Conservation (phyloP, 2,329 filamentous ascomycete species). For the Hypoxylon sp. region DNA sequence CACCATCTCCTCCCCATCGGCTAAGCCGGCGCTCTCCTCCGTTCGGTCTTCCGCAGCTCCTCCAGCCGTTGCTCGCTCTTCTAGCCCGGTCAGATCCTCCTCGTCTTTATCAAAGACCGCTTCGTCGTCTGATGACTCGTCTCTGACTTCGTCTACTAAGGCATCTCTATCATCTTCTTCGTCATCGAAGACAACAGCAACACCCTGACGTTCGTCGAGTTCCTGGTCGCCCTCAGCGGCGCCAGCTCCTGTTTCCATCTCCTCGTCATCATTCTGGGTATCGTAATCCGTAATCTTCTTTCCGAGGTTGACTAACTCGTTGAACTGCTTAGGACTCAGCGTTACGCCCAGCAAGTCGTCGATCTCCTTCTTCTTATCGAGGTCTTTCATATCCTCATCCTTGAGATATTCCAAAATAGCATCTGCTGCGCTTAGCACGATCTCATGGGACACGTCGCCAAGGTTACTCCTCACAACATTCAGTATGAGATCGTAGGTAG, state of each 20-base stretch:
- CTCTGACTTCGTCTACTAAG: constrained; percentile 86
- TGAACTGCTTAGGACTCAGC: constrained; percentile 91
- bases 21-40: constrained; percentile 63
- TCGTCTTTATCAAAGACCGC: constrained; percentile 71
- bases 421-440: constrained; percentile 93
- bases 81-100: constrained; percentile 67
- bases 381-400: constrained; percentile 94
- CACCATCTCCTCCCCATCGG: constrained; percentile 81
- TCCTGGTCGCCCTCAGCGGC: constrained; percentile 77
- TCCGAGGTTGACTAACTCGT: constrained; percentile 93
- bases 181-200: constrained; percentile 96
- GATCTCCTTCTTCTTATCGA: constrained; percentile 97
- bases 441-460: constrained; percentile 91
- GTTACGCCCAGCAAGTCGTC: constrained; percentile 91
- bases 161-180: constrained; percentile 87
- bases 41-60: constrained; percentile 62
- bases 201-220: constrained; percentile 93
- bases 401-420: constrained; percentile 92
- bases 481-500: constrained; percentile 93
- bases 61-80: constrained; percentile 65
- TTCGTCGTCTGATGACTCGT: constrained; percentile 87
- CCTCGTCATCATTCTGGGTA: constrained; percentile 93
- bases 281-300: constrained; percentile 99
- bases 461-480: constrained; percentile 89
- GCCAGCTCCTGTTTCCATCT: constrained; percentile 77